phyloP scores from a whole-genome alignment of 2,329 filamentous ascomycete species.

The Pseudocercospora ulei region DNA sequence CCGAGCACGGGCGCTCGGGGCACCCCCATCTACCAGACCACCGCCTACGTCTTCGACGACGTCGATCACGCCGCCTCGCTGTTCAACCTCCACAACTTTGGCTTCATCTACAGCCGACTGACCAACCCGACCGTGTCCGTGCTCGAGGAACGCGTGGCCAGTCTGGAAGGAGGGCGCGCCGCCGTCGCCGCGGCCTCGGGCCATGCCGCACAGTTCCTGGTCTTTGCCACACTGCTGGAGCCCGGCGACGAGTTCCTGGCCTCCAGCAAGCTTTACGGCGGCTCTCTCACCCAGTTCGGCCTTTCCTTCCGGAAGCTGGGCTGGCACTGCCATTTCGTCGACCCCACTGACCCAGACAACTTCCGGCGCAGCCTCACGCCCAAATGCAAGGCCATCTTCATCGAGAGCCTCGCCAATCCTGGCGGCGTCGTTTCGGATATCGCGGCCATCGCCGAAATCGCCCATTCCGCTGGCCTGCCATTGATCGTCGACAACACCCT shows the following conservation, averaged over 20 bases:
- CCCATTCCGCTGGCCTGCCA: conserved; percentile 17
- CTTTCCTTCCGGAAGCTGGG: conserved; percentile 20
- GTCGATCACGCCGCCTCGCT: conserved; percentile 17
- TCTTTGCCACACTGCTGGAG: conserved; percentile 16
- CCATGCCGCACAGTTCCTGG: conserved; percentile 18
- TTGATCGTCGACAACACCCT: conserved; percentile 20
- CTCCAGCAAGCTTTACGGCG: conserved; percentile 18
- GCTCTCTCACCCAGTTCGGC: conserved; percentile 18
- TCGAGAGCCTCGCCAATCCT: conserved; percentile 19
- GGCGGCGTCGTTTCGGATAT: conserved; percentile 15
- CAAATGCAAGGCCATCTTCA: conserved; percentile 19
- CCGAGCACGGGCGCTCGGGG: conserved; percentile 18
- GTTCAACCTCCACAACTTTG: conserved; percentile 19
- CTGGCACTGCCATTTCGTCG: conserved; percentile 18
- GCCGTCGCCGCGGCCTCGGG: conserved; percentile 18
- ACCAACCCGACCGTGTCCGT: conserved; percentile 20
- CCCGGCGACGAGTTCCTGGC: conserved; percentile 19
- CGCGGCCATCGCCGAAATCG: conserved; percentile 15
- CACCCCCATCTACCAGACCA: conserved; percentile 19
- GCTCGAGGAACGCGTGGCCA: conserved; percentile 18
- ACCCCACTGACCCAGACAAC: conserved; percentile 17
- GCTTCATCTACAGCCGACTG: conserved; percentile 16
- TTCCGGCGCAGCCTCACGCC: conserved; percentile 17
- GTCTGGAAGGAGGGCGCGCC: conserved; percentile 17
- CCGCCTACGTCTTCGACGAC: conserved; percentile 18